Conservation (phyloP, 805 yeast species). For the Teunomyces funiuensis region DNA sequence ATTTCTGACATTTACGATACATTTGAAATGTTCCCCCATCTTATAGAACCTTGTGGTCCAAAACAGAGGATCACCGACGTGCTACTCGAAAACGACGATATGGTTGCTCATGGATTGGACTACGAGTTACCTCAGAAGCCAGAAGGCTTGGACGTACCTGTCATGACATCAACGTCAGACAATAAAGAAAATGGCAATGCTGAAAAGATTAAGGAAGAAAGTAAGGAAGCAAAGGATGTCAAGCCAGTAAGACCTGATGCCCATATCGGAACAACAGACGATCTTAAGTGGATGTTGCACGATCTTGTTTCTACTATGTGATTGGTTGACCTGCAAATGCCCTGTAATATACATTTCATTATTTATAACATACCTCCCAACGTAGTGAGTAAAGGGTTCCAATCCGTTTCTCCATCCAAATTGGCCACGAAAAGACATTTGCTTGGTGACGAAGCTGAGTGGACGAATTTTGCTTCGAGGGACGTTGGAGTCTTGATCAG, state of each 20-base stretch:
- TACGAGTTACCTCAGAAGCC: slow-evolving; percentile 32
- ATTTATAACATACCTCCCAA: slow-evolving; percentile 11
- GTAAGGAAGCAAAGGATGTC: slow-evolving; percentile 3
- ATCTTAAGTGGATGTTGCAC: slow-evolving; percentile 68
- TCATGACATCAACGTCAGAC: slow-evolving; percentile 1
- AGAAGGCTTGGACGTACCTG: slow-evolving; percentile 16
- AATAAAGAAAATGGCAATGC: not conserved
- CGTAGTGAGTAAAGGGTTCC: slow-evolving; percentile 13
- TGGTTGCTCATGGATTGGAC: slow-evolving; percentile 14
- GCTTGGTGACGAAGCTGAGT: slow-evolving; percentile 23
- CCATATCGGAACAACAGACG: slow-evolving; percentile 62
- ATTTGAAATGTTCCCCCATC: slow-evolving; percentile 60
- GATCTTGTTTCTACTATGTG: slow-evolving; percentile 53
- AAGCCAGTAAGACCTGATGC: slow-evolving; percentile 19
- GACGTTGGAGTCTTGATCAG: not conserved
- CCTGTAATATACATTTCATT: slow-evolving; percentile 6
- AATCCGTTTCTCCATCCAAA: slow-evolving; percentile 13
- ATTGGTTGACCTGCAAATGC: slow-evolving; percentile 5
- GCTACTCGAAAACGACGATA: slow-evolving; percentile 15
- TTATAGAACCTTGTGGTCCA: slow-evolving; percentile 69
- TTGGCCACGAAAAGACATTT: slow-evolving; percentile 35
- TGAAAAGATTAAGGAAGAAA: slow-evolving; percentile 2
- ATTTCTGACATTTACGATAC: slow-evolving; percentile 70
- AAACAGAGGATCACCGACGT: slow-evolving; percentile 48
- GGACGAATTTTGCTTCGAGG: slow-evolving; percentile 4